Conservation (phyloP, 768 basidiomycete species). For the Trametes elegans region DNA sequence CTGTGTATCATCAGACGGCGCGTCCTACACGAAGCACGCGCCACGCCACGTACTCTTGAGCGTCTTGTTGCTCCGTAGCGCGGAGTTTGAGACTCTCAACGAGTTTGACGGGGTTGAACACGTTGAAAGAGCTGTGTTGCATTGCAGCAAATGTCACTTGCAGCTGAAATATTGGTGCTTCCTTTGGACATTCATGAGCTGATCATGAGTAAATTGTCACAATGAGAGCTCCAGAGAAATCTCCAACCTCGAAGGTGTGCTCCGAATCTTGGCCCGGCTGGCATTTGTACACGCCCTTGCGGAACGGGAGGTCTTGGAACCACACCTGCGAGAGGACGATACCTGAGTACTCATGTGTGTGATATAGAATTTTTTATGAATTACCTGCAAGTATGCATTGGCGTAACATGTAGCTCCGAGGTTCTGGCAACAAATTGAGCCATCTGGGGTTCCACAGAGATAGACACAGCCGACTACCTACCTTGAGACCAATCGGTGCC, state of each 20-base stretch:
- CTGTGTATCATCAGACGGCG: slow-evolving; percentile 36
- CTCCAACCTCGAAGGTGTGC: slow-evolving; percentile 39
- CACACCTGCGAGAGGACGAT: slow-evolving; percentile 77
- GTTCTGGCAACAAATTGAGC: slow-evolving; percentile 50
- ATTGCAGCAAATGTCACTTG: slow-evolving; percentile 84
- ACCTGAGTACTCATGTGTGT: too few species aligned
- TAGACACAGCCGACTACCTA: slow-evolving; percentile 30
- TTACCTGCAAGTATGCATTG: slow-evolving; percentile 89
- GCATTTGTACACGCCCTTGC: slow-evolving; percentile 80
- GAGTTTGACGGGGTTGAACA: slow-evolving; percentile 82
- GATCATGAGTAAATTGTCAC: background rate
- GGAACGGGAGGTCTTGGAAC: slow-evolving; percentile 84
- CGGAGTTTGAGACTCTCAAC: slow-evolving; percentile 82
- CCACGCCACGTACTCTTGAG: slow-evolving; percentile 72
- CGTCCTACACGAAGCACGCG: background rate
- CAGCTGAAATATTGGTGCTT: slow-evolving; percentile 75
- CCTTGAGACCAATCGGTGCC: slow-evolving; percentile 77
- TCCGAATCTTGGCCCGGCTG: slow-evolving; percentile 52
- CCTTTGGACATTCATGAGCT: slow-evolving; percentile 37
- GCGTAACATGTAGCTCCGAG: slow-evolving; percentile 97
- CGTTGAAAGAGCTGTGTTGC: slow-evolving; percentile 63
- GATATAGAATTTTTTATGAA: slow-evolving; percentile 20
- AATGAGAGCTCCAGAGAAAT: slow-evolving; percentile 7
- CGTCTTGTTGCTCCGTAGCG: slow-evolving; percentile 91
- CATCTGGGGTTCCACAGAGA: background rate